A percentile compares a stretch with the other conserved stretches of the same genome.
Evolutionary conservation across 2,329 filamentous ascomycete species (phyloP).

Genomic region (Septoria petroselini): DNA sequence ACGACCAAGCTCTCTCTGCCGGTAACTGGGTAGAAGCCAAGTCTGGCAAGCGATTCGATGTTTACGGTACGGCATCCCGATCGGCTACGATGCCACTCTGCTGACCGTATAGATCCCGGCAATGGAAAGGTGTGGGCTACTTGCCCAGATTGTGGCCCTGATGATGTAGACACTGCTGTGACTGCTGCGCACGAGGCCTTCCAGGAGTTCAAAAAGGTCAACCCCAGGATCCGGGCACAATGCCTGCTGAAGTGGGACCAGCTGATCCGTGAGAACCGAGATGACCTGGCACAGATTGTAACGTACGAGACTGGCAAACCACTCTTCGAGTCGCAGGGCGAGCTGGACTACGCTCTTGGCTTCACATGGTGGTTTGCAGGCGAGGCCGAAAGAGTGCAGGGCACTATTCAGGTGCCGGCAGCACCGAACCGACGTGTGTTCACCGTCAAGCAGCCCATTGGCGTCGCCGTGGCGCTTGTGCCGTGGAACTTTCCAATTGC

Average conservation of each 20-base stretch:
- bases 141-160: constrained; percentile 49
- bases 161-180: constrained; percentile 62
- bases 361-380: constrained; percentile 59
- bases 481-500: constrained; percentile 62
- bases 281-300: constrained; percentile 62
- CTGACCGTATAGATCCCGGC: constrained; percentile 47
- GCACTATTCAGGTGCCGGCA: constrained; percentile 58
- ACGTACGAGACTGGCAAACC: constrained; percentile 60
- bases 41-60: constrained; percentile 57
- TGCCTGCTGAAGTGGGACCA: constrained; percentile 64
- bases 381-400: constrained; percentile 61
- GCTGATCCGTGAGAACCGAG: constrained; percentile 59
- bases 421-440: constrained; percentile 63
- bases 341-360: constrained; percentile 53
- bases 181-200: constrained; percentile 61
- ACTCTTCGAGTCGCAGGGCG: constrained; percentile 51
- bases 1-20: constrained; percentile 52
- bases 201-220: constrained; percentile 57
- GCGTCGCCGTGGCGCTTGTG: constrained; percentile 65
- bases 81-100: not conserved
- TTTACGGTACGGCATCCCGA: constrained; percentile 45
- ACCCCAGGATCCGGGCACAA: constrained; percentile 59
- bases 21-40: constrained; percentile 57
- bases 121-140: constrained; percentile 50
- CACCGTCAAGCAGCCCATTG: constrained; percentile 71